Conservation (phyloP, 192 early-diverging fungal species). For the Geosiphon pyriformis region DNA sequence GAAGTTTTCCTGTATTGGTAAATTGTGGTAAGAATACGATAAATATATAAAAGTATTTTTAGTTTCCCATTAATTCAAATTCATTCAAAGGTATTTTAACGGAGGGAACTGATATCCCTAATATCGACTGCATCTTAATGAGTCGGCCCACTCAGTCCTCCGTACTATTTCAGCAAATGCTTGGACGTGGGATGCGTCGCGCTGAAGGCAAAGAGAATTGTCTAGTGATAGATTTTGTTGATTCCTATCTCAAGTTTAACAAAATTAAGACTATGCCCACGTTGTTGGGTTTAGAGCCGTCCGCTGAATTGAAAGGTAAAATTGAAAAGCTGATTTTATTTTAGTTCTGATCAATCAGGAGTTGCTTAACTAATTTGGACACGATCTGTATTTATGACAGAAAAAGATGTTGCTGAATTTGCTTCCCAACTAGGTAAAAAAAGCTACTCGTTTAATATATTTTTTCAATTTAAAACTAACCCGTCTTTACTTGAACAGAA, state of each 20-base stretch:
- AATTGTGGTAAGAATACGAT: conserved; percentile 61
- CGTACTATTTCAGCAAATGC: conserved; percentile 92
- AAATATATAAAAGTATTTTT: neutral
- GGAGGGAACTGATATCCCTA: conserved; percentile 83
- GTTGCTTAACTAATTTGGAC: conserved; percentile 19
- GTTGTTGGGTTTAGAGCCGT: conserved; percentile 70
- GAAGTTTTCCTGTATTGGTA: conserved; percentile 70
- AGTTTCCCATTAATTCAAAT: too few species aligned
- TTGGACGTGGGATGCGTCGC: conserved; percentile 84
- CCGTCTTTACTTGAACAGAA: too few species aligned
- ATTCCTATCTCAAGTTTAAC: conserved; percentile 47
- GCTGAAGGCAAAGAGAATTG: conserved; percentile 65
- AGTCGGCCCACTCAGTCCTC: conserved; percentile 78
- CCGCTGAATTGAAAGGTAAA: conserved; percentile 44
- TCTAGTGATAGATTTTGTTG: conserved; percentile 81
- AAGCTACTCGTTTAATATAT: too few species aligned
- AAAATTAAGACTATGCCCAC: conserved; percentile 68
- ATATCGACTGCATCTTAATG: conserved; percentile 84
- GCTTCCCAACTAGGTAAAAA: too few species aligned
- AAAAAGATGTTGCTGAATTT: neutral
- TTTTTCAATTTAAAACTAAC: too few species aligned
- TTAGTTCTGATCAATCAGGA: neutral
- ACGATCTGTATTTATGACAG: conserved; percentile 29
- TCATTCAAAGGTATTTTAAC: conserved; percentile 36
- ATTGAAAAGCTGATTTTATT: neutral